Conservation (phyloP, 768 basidiomycete genomes). For the Jaapia argillacea region DNA sequence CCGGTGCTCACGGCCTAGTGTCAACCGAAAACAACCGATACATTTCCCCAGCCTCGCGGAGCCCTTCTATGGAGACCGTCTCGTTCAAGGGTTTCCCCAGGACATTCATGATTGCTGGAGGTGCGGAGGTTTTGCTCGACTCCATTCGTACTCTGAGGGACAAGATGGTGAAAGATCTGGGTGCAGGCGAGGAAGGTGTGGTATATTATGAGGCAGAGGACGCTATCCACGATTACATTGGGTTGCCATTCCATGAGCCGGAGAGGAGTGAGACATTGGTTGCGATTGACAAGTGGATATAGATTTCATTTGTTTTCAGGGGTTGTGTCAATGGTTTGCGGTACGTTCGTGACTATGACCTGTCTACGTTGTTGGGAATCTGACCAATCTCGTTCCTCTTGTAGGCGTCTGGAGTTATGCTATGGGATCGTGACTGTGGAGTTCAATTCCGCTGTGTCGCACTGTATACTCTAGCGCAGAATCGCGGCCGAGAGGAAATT, state of each 20-base stretch:
- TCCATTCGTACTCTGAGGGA: conserved; percentile 13
- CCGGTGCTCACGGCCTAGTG: conserved; percentile 5
- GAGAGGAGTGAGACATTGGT: conserved; percentile 7
- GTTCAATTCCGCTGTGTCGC: too few relatives aligned
- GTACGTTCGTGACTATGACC: too few relatives aligned
- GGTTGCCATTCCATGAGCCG: conserved; percentile 7
- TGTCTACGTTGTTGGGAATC: too few relatives aligned
- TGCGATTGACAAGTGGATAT: conserved; percentile 11
- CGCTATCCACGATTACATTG: conserved; percentile 8
- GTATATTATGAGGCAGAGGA: conserved; percentile 11
- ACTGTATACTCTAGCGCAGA: too few relatives aligned
- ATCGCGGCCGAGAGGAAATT: too few relatives aligned
- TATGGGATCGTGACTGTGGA: too few relatives aligned
- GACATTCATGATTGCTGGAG: conserved; percentile 18
- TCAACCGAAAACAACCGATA: conserved; percentile 6
- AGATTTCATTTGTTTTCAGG: too few relatives aligned
- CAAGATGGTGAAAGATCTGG: conserved; percentile 17
- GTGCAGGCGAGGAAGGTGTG: conserved; percentile 14
- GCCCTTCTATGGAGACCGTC: conserved; percentile 5
- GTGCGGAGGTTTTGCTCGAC: conserved; percentile 19
- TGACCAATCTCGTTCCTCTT: too few relatives aligned
- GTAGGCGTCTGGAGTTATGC: too few relatives aligned
- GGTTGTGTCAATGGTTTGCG: too few relatives aligned
- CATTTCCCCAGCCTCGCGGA: conserved; percentile 16
- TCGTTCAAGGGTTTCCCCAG: conserved; percentile 17